Evolutionary conservation across 129 eudicot species (phyloP), one percentile per base, ranked within the genome.

Genomic region (Lactuca saligna): DNA sequence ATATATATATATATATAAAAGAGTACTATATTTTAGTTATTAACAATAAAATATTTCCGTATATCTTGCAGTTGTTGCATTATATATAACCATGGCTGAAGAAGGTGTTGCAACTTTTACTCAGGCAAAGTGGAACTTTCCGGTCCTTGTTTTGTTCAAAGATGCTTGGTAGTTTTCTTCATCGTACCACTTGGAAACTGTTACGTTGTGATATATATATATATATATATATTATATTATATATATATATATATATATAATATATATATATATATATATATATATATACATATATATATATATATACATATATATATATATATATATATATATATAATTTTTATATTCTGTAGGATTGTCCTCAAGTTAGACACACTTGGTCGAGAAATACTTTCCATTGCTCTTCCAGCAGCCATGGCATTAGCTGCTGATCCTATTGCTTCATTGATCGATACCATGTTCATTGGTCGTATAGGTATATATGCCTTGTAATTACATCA

Each of bases 371-470:
- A 91, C 66, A 73, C 78, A n/a, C 87, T 91, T 57, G 95, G 92
- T 13, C 25, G 54, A 38, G 92, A 87, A 73, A 85, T 87, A 74
- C 81, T 86, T 63, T 35, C 69, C 0, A 91, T 91, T 56, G 95
- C 97, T 17, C 71, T 91, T 34, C 97, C 97, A 2, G 95, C 95
- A 39, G 95, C 97, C 38, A 55, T 90, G 73, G 97, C 97, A 54
- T 69, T 90, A 38, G 90, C 97, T 32, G 95, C 97, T 29, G 97
- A 87, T 67, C 97, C 97, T 61, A 71, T 90, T 37, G 97, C 97
- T 49, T 90, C 97, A 61, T 74, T 90, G 48, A 85, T 90, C 35
- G 97, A 90, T 75, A 90, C 97, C 0, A 86, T 85, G 0, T 90
- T 90, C 68, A 85, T 87, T 57, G 97, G 97, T 70, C 81, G 64